Base-by-base conservation (phyloP, 768 basidiomycete species). In the Boletus rex-veris region DNA sequence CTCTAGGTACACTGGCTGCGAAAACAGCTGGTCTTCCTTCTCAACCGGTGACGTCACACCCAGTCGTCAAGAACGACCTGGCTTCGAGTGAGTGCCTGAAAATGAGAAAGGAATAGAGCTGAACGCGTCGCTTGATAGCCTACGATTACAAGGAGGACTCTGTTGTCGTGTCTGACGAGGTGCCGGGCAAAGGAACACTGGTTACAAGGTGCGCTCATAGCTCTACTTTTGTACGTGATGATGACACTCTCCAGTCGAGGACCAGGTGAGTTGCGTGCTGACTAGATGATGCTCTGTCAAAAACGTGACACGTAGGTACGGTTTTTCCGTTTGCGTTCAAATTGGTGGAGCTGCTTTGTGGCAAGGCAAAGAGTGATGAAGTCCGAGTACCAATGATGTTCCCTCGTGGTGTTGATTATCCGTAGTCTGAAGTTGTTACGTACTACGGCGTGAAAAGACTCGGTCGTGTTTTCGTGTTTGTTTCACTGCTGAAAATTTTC, bases 11-110 rank as follows among this genome's bases (percentile, higher is more conserved):
- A 44, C 73, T 90, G 35, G 79, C 81, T 26, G 90, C 90, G 0
- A 74, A 83, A 53, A 80, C 80, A 0, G 76, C 88, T 1, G 74
- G 74, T 10, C 76, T 92, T 5, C 77, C 81, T 0, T 76, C 63
- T 48, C 87, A 89, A 58, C 78, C 80, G 4, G 55, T 92, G 42
- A 92, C 90, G 30, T 92, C 90, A 15, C 90, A 92, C 61, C 90
- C 90, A 0, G 81, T 81, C 48, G 82, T 92, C 47, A 82, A 81
- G 60, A 61, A 70, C 4, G 68, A 81, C 10, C 75, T 92, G n/a
- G 80, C 80, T 48, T 66, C 75, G 14, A 71, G 88, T 84, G 48
- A 31, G 74, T 64, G 45, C 15, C 8, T 0, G 4, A 16, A 19
- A 16, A 18, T 16, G 7, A 26, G 46, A 26, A 35, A 7, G 10